Evolutionary conservation across 176 grass and related monocot species (phyloP), one percentile per base, ranked within the genome.

Genomic region (Triticum urartu): DNA sequence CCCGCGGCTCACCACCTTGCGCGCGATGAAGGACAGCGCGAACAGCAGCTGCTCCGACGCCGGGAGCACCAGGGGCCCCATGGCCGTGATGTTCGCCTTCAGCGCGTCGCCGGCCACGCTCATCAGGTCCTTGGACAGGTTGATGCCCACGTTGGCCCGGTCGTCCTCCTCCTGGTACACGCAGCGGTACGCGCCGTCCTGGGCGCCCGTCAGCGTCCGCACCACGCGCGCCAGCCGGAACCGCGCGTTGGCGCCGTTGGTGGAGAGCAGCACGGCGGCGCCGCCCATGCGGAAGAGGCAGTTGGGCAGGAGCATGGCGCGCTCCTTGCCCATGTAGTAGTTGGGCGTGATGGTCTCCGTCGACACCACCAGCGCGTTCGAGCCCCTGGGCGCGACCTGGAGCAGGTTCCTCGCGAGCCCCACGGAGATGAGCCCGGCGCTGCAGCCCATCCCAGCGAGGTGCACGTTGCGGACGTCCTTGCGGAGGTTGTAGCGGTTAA

Each of bases 281-380:
- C 89, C 92, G 59, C 92, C 92, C 89, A 91, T 91, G 22, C 92
- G 85, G 86, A 94, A 94, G n/a, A 94, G 86, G 84, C 92, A 94
- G 73, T 94, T 94, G 22, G 89, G 86, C 15, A 94, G 84, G 5
- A 91, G 85, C 89, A 91, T 91, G 40, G 92, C 83, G 70, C 92
- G 89, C 79, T 84, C 89, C 50, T 80, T 69, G 0, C 92, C 92
- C 85, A 88, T 81, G 87, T 94, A 94, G 82, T 83, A 89, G 87
- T 94, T 87, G 0, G 88, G 89, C 1, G 88, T 91, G 89, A 94
- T 89, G 75, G 87, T 91, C 84, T 94, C 91, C 40, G 91, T 90
- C 1, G 91, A 90, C 35, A 93, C 91, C 69, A 90, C 91, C 78
- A 93, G 84, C 52, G 91, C 91, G 40, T 48, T 72, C 7, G 91